Evolutionary conservation across 2,329 filamentous ascomycete genomes (phyloP).

Genomic region (Aspergillus latus): DNA sequence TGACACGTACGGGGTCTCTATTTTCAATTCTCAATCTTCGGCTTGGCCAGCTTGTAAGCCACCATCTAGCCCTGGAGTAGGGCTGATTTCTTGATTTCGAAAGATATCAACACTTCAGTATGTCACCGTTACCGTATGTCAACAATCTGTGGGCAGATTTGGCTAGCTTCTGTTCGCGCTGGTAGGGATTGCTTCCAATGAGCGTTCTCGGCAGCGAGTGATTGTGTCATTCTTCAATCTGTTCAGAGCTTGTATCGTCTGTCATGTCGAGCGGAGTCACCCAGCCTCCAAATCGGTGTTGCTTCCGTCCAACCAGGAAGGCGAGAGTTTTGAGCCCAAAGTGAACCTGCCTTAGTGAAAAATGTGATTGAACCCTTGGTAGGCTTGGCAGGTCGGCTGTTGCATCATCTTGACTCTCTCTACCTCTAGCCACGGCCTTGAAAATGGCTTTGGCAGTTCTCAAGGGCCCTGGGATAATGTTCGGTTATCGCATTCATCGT

Average conservation of each 20-base stretch:
- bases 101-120: neutral
- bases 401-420: neutral
- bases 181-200: neutral
- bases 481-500: no score
- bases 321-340: neutral
- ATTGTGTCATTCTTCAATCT: neutral
- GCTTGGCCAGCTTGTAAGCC: neutral
- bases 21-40: neutral
- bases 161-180: neutral
- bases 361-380: neutral
- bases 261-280: neutral
- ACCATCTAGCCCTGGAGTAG: neutral
- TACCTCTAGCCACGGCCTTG: neutral
- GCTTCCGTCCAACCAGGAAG: neutral
- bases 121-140: neutral
- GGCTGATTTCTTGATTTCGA: neutral
- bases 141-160: neutral
- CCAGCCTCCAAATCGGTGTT: neutral
- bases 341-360: conserved; percentile 6
- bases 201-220: neutral
- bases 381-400: neutral
- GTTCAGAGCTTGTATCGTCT: neutral
- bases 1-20: neutral
- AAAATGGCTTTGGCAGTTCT: no score
- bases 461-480: no score